phyloP scores from a whole-genome alignment of 768 basidiomycete genomes.

The Lentinus tigrinus region DNA sequence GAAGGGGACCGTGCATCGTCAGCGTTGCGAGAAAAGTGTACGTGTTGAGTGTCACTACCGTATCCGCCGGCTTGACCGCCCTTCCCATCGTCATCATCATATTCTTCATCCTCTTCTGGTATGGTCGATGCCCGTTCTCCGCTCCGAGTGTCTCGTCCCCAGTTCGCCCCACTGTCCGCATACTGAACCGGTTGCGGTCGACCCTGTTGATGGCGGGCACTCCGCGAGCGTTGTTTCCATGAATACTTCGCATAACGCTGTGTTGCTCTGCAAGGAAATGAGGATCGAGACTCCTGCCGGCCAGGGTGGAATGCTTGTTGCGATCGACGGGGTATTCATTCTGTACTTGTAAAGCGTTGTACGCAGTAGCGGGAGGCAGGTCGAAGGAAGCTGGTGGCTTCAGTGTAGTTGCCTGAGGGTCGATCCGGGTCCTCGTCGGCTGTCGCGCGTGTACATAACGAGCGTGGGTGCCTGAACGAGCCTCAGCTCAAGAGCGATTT shows the following conservation, averaged over 20 bases:
- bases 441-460: too few species aligned
- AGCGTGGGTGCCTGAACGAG: too few species aligned
- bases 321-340: background rate
- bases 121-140: constrained; percentile 14
- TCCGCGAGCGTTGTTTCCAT: background rate
- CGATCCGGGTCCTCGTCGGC: too few species aligned
- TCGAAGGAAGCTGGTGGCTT: too few species aligned
- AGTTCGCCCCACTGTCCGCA: constrained; percentile 24
- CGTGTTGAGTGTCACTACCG: constrained; percentile 11
- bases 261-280: constrained; percentile 9
- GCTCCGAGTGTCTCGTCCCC: constrained; percentile 11
- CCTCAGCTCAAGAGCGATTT: too few species aligned
- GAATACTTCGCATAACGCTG: constrained; percentile 10
- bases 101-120: constrained; percentile 17
- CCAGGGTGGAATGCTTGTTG: constrained; percentile 2
- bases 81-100: constrained; percentile 11
- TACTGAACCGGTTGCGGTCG: constrained; percentile 19
- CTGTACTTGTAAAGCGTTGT: too few species aligned
- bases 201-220: background rate
- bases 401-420: too few species aligned
- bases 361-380: too few species aligned
- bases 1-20: constrained; percentile 9
- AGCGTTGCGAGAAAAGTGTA: constrained; percentile 16
- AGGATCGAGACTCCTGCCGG: constrained; percentile 7
- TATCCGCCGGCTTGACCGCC: constrained; percentile 8